Percentiles rank a stretch among this genome's conserved stretches.
Conservation (phyloP, 2,329 filamentous ascomycete species). For the Orbilia ellipsospora region DNA sequence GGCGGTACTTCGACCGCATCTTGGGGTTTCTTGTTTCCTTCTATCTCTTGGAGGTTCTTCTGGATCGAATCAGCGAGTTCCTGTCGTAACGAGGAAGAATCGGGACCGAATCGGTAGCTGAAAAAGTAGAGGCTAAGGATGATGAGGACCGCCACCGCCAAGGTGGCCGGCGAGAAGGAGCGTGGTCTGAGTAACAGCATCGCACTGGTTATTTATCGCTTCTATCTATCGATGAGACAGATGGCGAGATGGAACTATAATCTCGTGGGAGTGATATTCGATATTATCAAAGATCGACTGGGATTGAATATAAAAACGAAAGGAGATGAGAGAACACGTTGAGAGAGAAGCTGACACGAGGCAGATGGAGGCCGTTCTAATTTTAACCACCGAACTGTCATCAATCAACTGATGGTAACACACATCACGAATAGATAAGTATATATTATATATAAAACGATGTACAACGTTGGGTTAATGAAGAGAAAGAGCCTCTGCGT, state of each 20-base stretch:
- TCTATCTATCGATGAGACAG: not conserved
- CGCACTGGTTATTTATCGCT: not conserved
- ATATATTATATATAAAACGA: too few relatives aligned
- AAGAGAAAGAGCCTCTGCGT: too few relatives aligned
- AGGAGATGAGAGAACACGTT: not conserved
- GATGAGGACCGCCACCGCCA: slow-evolving; percentile 18
- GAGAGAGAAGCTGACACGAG: not conserved
- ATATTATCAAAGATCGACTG: not conserved
- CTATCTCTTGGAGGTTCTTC: not conserved
- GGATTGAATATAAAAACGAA: slow-evolving; percentile 1
- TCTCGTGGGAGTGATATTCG: not conserved
- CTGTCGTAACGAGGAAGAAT: not conserved
- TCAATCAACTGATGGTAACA: too few relatives aligned
- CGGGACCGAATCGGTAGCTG: slow-evolving; percentile 16
- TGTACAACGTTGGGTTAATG: too few relatives aligned
- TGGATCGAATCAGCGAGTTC: not conserved
- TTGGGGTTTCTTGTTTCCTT: not conserved
- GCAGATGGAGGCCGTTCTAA: too few relatives aligned
- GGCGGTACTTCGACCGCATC: not conserved
- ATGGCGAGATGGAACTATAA: too few relatives aligned
- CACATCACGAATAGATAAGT: too few relatives aligned
- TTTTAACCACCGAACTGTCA: too few relatives aligned
- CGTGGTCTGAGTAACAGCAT: slow-evolving; percentile 23
- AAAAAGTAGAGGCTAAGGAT: slow-evolving; percentile 42
- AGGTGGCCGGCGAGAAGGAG: slow-evolving; percentile 11